Evolutionary conservation across 108 stramenopile genomes (phyloP).

Genomic region (Nitzschia palea): DNA sequence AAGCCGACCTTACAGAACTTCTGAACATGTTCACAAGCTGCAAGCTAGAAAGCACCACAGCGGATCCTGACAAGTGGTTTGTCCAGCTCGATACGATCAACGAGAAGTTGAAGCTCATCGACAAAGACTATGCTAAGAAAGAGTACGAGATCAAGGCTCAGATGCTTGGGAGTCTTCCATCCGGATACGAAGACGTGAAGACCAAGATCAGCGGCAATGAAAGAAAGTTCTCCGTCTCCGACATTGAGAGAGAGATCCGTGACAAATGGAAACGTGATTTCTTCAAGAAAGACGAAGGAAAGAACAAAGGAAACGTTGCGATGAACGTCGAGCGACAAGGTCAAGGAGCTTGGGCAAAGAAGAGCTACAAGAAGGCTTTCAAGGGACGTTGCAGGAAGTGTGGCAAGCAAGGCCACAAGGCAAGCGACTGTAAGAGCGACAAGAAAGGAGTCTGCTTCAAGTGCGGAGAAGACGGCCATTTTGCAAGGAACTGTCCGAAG

Average conservation of each 20-base stretch:
- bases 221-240: background rate
- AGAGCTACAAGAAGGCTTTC: background rate
- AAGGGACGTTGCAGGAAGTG: background rate
- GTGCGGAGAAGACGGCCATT: background rate
- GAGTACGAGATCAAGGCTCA: background rate
- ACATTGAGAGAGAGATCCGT: background rate
- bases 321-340: too few species aligned
- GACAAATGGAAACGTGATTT: background rate
- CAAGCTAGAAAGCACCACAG: background rate
- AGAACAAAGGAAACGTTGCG: background rate
- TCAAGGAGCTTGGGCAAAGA: background rate
- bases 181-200: background rate
- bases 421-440: background rate
- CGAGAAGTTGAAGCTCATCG: background rate
- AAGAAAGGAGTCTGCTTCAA: conserved; percentile 5
- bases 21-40: background rate
- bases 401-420: conserved; percentile 2
- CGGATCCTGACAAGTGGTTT: background rate
- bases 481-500: too few species aligned
- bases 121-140: background rate
- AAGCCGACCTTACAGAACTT: background rate
- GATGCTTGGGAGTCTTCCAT: background rate
- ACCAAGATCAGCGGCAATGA: background rate
- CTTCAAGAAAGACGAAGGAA: background rate
- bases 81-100: background rate